Evolutionary conservation across 768 basidiomycete genomes (phyloP).

Genomic region (Boletus reticuloceps): DNA sequence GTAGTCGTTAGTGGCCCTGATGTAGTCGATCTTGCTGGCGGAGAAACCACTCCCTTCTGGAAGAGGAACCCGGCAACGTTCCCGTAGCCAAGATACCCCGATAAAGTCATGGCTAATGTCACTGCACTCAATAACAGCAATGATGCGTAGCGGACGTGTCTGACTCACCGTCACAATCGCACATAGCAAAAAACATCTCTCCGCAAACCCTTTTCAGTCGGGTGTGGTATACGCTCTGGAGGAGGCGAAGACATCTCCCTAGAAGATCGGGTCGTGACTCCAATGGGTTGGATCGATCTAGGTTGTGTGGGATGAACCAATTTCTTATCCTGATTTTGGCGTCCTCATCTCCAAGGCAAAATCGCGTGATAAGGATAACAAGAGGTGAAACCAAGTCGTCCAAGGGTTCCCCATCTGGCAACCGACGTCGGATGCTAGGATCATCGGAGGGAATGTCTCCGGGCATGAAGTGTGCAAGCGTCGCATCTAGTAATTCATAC

Average conservation of each 20-base stretch:
- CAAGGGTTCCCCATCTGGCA: constrained; percentile 47
- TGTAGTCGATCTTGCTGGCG: constrained; percentile 41
- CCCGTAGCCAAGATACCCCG: constrained; percentile 87
- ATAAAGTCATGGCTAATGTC: constrained; percentile 59
- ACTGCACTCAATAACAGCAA: neutral
- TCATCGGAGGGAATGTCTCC: constrained; percentile 65
- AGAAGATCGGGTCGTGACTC: constrained; percentile 72
- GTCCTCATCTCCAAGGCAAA: constrained; percentile 63
- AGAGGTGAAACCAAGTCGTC: constrained; percentile 82
- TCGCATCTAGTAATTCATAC: constrained; percentile 64
- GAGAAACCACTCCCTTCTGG: constrained; percentile 78
- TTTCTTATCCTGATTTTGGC: constrained; percentile 57
- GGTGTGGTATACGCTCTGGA: constrained; percentile 70
- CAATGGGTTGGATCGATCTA: constrained; percentile 78
- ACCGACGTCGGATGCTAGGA: constrained; percentile 47
- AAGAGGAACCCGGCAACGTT: constrained; percentile 95
- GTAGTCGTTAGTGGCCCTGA: constrained; percentile 35
- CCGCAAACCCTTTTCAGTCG: constrained; percentile 76
- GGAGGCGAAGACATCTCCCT: constrained; percentile 76
- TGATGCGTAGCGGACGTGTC: neutral
- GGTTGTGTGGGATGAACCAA: constrained; percentile 69
- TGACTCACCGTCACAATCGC: constrained; percentile 66
- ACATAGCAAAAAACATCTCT: constrained; percentile 83
- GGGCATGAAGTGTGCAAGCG: constrained; percentile 62
- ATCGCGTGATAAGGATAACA: constrained; percentile 67